Evolutionary conservation across 192 early-diverging fungal genomes (phyloP).

Genomic region (Haplosporangium gracile): DNA sequence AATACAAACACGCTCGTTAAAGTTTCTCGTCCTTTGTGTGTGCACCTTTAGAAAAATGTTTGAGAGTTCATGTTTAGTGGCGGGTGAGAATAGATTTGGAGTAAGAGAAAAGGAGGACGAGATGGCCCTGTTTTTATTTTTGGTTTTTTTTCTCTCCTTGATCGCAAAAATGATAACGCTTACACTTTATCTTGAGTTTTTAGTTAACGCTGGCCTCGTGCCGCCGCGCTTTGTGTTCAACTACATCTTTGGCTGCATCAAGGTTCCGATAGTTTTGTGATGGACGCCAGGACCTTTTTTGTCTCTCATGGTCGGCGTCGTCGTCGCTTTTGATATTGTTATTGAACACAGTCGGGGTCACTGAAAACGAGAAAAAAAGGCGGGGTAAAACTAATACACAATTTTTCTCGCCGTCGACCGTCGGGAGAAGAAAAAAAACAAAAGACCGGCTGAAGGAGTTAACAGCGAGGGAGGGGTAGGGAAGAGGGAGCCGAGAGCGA

Average conservation of each 20-base stretch:
- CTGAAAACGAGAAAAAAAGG: not conserved
- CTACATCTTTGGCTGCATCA: not conserved
- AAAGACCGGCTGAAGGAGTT: not conserved
- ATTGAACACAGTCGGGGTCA: not conserved
- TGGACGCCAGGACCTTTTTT: not conserved
- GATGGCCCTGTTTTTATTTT: no score
- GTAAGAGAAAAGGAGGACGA: no score
- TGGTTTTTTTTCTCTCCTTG: no score
- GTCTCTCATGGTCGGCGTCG: not conserved
- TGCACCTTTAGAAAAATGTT: no score
- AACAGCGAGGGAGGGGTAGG: not conserved
- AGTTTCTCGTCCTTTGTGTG: no score
- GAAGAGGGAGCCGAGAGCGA: not conserved
- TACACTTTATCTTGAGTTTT: not conserved
- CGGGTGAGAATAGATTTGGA: no score
- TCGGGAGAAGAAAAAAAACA: not conserved
- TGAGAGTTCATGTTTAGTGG: no score
- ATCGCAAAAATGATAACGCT: not conserved
- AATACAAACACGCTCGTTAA: no score
- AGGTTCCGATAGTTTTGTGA: not conserved
- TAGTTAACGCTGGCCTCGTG: not conserved
- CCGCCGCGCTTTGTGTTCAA: not conserved
- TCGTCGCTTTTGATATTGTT: not conserved
- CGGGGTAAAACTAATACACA: not conserved
- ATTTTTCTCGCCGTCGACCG: not conserved